Conservation (phyloP, 108 stramenopile genomes). For the Skeletonema marinoi region DNA sequence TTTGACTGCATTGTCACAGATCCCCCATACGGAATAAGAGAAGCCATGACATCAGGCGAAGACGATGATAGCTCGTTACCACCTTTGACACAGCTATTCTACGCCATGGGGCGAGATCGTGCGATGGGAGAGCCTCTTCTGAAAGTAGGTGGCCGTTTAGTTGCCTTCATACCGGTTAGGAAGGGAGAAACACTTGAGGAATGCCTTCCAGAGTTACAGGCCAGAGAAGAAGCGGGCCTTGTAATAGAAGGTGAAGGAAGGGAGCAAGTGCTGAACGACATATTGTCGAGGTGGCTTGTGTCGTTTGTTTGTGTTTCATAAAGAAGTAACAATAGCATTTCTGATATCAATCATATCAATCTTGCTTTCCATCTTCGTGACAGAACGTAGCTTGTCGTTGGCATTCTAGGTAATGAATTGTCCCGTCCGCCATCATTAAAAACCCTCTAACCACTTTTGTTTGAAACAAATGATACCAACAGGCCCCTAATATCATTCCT, state of each 20-base stretch:
- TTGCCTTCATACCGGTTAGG: constrained; percentile 51
- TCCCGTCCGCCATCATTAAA: constrained; percentile 9
- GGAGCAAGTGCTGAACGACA: constrained; percentile 49
- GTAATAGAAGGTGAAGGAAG: constrained; percentile 43
- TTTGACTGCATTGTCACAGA: constrained; percentile 89
- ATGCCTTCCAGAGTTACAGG: constrained; percentile 30
- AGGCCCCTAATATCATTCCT: constrained; percentile 14
- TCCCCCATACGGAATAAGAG: constrained; percentile 84
- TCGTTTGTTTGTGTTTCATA: constrained; percentile 31
- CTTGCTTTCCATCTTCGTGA: not conserved
- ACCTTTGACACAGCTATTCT: constrained; percentile 38
- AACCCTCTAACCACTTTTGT: not conserved
- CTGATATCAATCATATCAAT: not conserved
- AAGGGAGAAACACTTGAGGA: constrained; percentile 34
- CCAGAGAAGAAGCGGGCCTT: constrained; percentile 29
- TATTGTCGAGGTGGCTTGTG: constrained; percentile 44
- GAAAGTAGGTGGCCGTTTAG: constrained; percentile 44
- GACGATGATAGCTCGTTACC: not conserved
- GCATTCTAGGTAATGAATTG: constrained; percentile 14
- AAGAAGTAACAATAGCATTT: not conserved
- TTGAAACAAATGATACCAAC: constrained; percentile 39
- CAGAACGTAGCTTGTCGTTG: not conserved
- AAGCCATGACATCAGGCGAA: constrained; percentile 5
- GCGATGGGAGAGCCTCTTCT: constrained; percentile 32
- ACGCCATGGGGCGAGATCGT: constrained; percentile 44